Conservation (phyloP, 139 green algal genomes). For the Yamagishiella unicocca region DNA sequence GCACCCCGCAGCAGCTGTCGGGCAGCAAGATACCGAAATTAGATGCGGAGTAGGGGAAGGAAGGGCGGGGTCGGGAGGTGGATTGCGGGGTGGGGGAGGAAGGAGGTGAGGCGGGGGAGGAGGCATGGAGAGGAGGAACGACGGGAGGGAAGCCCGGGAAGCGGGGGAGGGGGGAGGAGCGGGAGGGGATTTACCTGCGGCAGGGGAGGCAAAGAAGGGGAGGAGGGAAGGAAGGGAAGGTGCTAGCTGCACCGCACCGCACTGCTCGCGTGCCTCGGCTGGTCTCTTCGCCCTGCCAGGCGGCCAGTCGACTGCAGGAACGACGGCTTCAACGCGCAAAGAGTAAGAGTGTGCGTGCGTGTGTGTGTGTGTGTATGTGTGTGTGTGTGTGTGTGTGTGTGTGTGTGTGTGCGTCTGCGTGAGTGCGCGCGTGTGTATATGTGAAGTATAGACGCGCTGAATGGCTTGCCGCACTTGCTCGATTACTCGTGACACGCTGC, state of each 20-base stretch:
- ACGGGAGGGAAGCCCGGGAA: too few relatives aligned
- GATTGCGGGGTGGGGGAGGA: too few relatives aligned
- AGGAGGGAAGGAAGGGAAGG: too few relatives aligned
- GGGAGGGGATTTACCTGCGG: too few relatives aligned
- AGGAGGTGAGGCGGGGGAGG: not conserved
- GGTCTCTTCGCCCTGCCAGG: too few relatives aligned
- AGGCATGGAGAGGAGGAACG: not conserved
- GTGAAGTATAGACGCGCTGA: too few relatives aligned
- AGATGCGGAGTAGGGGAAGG: not conserved
- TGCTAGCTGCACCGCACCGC: too few relatives aligned
- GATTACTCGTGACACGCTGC: too few relatives aligned
- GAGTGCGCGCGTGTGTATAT: not conserved
- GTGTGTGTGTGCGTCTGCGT: not conserved
- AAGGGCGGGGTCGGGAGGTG: not conserved
- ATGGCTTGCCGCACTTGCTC: too few relatives aligned
- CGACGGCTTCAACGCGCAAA: not conserved
- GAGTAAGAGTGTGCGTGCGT: not conserved
- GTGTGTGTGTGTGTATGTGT: not conserved
- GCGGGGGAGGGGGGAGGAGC: too few relatives aligned
- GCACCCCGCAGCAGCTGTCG: not conserved
- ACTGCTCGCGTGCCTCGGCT: too few relatives aligned
- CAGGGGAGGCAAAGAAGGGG: too few relatives aligned
- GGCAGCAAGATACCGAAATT: not conserved
- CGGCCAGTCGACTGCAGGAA: not conserved
- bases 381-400: constrained; percentile 1